These are phyloP conservation scores for Ophiostoma quercus DNA, from an alignment of 2,329 filamentous ascomycete genomes.

Conservation along the genomic window DNA sequence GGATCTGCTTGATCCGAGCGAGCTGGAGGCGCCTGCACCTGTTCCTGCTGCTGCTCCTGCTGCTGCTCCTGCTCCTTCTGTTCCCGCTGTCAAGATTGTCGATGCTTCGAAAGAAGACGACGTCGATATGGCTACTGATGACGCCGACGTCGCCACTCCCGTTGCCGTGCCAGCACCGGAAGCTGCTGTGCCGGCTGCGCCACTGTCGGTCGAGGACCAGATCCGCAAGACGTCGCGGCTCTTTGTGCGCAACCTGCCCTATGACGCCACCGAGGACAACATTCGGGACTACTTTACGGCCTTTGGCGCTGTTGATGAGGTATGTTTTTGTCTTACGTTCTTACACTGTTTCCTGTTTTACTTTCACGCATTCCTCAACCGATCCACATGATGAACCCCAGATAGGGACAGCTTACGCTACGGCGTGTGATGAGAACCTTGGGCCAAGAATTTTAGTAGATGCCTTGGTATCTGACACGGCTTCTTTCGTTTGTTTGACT, in stretches of 20 bases:
- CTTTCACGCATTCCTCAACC: conserved; percentile 8
- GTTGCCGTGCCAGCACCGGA: background rate
- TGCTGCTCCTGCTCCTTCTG: conserved; percentile 15
- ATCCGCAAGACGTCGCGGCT: conserved; percentile 71
- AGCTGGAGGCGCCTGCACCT: conserved; percentile 34
- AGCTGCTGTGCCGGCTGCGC: conserved; percentile 22
- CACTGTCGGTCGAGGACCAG: conserved; percentile 48
- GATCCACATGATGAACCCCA: conserved; percentile 77
- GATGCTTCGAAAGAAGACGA: conserved; percentile 9
- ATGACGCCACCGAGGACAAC: conserved; percentile 70
- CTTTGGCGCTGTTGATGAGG: conserved; percentile 79
- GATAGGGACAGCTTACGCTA: conserved; percentile 99
- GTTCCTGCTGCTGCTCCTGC: conserved; percentile 23
- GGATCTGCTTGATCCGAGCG: conserved; percentile 74
- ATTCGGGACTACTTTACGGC: conserved; percentile 64
- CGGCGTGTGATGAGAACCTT: conserved; percentile 78
- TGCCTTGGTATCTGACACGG: conserved; percentile 80
- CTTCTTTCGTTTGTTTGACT: background rate
- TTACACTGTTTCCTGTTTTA: too few relatives aligned
- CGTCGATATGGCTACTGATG: conserved; percentile 26
- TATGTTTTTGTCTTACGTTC: conserved; percentile 46
- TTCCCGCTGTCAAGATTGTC: background rate
- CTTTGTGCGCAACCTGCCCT: conserved; percentile 85
- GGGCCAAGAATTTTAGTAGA: conserved; percentile 99
- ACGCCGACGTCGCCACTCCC: conserved; percentile 11